Base-by-base conservation (phyloP, 176 grass and related monocot genomes). In the Elymus sibiricus region DNA sequence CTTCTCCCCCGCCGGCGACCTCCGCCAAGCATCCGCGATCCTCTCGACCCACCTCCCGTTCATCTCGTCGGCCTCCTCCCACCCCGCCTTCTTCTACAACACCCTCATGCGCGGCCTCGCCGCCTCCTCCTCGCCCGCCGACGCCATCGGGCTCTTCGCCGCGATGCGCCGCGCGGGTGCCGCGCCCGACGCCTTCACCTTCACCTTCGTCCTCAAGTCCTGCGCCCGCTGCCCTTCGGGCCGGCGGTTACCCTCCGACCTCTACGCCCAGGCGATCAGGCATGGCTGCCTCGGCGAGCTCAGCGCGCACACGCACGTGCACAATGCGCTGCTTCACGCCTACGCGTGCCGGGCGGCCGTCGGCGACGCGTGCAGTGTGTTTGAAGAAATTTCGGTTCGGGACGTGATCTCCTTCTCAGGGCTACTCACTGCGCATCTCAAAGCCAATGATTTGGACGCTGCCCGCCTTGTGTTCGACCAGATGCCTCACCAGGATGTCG, bases 51-150 rank as follows among this genome's bases (percentile, higher is more conserved):
- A 88, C 69, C 86, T 88, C 67, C 83, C 68, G 15, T 85, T 85
- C 79, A 59, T 88, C 25, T 51, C 86, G 0, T 47, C 79, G 24
- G 73, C 67, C 24, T 70, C 89, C 74, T 63, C 92, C 17, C 68
- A 90, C 83, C 82, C 85, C 42, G 62, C 92, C 60, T 93, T 93
- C 70, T 93, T 91, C 92, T 93, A 88, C 68, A 91, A 93, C 83
- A 93, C 86, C 69, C 83, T 93, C 79, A 90, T 93, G 61, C 86
- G 89, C 62, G 92, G 92, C 40, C 64, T 83, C 68, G 46, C 83
- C 26, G 77, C 77, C 38, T 83, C 85, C 39, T n/a, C 37, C 38
- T 79, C 75, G 21, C 86, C 88, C 31, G 17, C 40, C 75, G 47
- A 42, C 44, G 83, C 86, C 79, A 79, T 90, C 70, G 63, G 64